Evolutionary conservation across 768 basidiomycete species (phyloP), one percentile per base, ranked within the genome.

Genomic region (Termitomyces sp.): DNA sequence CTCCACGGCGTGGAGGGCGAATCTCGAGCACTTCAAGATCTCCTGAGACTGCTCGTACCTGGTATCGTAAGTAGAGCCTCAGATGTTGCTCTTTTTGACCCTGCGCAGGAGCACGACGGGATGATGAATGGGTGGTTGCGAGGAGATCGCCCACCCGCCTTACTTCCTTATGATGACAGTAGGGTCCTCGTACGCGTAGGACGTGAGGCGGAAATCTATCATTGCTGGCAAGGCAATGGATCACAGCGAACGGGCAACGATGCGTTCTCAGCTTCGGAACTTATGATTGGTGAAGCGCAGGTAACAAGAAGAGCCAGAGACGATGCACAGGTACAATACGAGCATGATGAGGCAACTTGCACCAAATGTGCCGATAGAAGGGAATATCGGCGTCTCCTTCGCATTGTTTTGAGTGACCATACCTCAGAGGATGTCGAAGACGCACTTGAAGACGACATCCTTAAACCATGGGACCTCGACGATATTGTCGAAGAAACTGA

Each of bases 1-100:
- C 81, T 81, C 42, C 77, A 80, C 18, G 65, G 61, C 57, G 69
- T 73, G 26, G 53, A 55, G 56, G 68, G 63, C 31, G 62, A 62
- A 39, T 36, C 31, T 13, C 20, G n/a, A 20, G 12, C 7, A 6
- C 31, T 50, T 29, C 48, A 34, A 6, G 20, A 36, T 36, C 24
- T 50, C 14, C 24, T 50, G 2, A 20, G 32, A 24, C 31, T 14
- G n/a, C 27, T 29, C 16, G 29, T 29, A 9, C 27, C 46, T 27
- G 46, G 27, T 8, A 10, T 27, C 9, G 14, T 22, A 26, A 43
- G 34, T 9, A 41, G 4, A 16, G 18, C 46, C n/a, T 47, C 37
- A 29, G 12, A 55, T 10, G 8, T 41, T 12, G 57, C 56, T 12
- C 32, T 58, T 3, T 39, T 53, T 27, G 57, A 46, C 13, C 13